A percentile compares a stretch with the other conserved stretches of the same genome.
Conservation (phyloP, 352 stramenopile genomes). For the Globisporangium irregulare region DNA sequence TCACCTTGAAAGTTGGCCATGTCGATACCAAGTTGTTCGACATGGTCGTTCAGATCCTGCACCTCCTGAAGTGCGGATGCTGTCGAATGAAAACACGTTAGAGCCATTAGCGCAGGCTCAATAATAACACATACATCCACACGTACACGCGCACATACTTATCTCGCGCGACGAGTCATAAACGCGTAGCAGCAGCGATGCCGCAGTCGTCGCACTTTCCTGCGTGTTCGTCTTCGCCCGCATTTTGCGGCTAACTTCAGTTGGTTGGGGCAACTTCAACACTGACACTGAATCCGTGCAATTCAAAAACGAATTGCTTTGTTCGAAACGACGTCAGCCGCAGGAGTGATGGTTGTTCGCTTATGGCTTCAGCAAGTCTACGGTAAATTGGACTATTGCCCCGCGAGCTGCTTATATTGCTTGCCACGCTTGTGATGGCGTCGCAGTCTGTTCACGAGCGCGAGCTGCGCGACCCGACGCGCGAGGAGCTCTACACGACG, state of each 20-base stretch:
- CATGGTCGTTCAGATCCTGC: not conserved
- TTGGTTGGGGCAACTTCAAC: not conserved
- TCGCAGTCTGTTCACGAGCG: not conserved
- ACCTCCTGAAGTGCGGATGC: not conserved
- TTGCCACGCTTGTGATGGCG: constrained; percentile 5
- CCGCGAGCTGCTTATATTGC: too few relatives aligned
- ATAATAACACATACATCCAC: not conserved
- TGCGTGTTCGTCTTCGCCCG: not conserved
- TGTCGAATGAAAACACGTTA: not conserved
- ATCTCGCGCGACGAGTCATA: not conserved
- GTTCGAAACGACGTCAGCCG: not conserved
- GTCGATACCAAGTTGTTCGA: not conserved
- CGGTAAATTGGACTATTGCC: too few relatives aligned
- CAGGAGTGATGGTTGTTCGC: not conserved
- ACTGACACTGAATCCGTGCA: too few relatives aligned
- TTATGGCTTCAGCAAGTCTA: not conserved
- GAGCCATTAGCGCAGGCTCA: too few relatives aligned
- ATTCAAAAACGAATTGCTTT: not conserved
- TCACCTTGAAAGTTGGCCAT: not conserved
- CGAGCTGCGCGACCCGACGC: constrained; percentile 16
- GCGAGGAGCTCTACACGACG: constrained; percentile 60
- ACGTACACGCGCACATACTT: not conserved
- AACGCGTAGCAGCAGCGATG: not conserved
- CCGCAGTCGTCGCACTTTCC: not conserved
- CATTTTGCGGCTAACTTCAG: not conserved